Base-by-base conservation (phyloP, 1,284 basidiomycete species). In the Tilletia indica region DNA sequence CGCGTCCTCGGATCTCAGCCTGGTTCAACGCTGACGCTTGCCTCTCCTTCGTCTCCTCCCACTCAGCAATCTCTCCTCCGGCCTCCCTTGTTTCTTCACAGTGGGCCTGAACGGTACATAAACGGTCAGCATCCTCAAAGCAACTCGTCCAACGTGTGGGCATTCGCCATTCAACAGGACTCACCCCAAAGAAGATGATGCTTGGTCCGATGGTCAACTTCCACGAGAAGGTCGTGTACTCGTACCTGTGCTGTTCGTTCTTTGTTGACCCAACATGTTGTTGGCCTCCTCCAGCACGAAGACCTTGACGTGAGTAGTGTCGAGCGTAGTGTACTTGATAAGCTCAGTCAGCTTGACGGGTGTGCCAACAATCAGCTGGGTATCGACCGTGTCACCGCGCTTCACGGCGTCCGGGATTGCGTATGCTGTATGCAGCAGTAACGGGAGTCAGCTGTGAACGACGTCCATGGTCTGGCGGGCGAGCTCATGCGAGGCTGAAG, bases 231-330 rank as follows among this genome's bases (percentile, higher is more conserved):
- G 73, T 98, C 94, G n/a, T n/a, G n/a, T n/a, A n/a, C n/a, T n/a
- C n/a, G 85, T 95, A 99, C 89, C 98, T 98, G 82, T 94, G 91
- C 63, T 93, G 89, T 83, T 93, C 93, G 80, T 91, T 87, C 58
- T 80, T 79, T 64, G 61, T 82, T 94, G 91, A 83, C 96, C 94
- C 76, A 99, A 88, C 94, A 99, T 97, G 70, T 97, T 97, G 86
- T 99, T 97, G 42, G 97, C 97, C 86, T 99, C 97, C 83, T 99
- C 97, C 25, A 99, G 88, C 11, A 99, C 96, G 74, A 99, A 94
- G 11, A 97, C 93, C 83, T 93, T 93, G 83, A 99, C 89, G 49
- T 91, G 87, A 69, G 88, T 89, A 6, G 91, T 87, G 81, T 98
- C 93, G 56, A 76, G 81, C 73, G 77, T 73, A 42, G 78, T 77